Evolutionary conservation across 306 rosid species (phyloP).

Genomic region (Quercus parvula): DNA sequence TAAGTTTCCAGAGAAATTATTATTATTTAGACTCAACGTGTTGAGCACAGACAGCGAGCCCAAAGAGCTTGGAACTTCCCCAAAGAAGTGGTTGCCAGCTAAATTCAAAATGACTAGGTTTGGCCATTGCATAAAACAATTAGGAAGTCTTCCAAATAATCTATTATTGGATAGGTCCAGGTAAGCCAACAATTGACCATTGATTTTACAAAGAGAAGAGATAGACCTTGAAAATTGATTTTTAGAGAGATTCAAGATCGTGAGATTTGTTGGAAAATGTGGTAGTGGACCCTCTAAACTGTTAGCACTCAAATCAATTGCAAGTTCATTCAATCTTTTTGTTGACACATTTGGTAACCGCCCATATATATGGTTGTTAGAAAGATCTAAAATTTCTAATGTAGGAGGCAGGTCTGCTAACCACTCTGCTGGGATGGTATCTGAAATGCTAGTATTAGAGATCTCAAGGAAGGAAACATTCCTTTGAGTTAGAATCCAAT

Average conservation of each 20-base stretch:
- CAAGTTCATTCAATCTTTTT: background rate
- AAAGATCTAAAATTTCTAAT: background rate
- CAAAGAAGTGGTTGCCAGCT: background rate
- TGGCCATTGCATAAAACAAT: background rate
- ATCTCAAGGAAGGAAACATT: accelerated
- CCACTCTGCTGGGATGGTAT: too few relatives aligned
- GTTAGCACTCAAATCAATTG: constrained; percentile 25
- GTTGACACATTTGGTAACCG: background rate
- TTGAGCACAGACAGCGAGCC: background rate
- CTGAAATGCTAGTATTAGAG: background rate
- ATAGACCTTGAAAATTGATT: background rate
- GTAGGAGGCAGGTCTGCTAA: too few relatives aligned
- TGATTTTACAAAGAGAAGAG: background rate
- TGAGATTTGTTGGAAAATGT: background rate
- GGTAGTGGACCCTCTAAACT: constrained; percentile 18
- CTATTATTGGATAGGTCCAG: background rate
- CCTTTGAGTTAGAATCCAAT: constrained; percentile 4
- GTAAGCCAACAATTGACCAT: background rate
- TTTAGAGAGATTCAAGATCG: background rate
- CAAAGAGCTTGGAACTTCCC: background rate
- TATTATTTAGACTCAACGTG: background rate
- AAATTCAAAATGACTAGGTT: background rate
- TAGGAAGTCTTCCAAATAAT: background rate
- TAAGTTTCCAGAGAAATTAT: background rate
- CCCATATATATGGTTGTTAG: constrained; percentile 23